Conservation (phyloP, 257 asterid species). For the Eustoma russellianum region DNA sequence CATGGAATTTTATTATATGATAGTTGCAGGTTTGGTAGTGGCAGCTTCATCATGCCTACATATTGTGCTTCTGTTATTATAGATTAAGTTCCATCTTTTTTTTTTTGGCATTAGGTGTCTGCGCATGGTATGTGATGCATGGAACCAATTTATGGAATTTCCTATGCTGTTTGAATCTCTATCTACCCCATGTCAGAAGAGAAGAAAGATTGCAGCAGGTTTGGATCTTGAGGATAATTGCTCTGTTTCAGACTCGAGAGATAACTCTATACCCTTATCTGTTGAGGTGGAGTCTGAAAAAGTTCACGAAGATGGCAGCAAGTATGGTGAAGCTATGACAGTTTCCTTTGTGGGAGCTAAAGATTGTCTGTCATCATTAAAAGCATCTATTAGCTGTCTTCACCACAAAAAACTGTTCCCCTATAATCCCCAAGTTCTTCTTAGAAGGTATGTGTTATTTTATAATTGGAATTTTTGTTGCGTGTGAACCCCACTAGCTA, state of each 20-base stretch:
- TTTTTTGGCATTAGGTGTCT: constrained; percentile 46
- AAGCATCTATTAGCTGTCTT: constrained; percentile 52
- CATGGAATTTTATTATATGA: neutral
- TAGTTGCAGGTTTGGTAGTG: neutral
- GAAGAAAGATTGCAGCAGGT: constrained; percentile 27
- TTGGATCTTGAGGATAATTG: constrained; percentile 10
- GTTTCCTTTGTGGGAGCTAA: constrained; percentile 44
- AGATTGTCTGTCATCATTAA: constrained; percentile 60
- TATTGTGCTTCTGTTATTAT: constrained; percentile 1
- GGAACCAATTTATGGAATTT: constrained; percentile 60
- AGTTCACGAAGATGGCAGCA: constrained; percentile 9
- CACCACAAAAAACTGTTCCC: constrained; percentile 71
- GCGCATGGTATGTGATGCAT: constrained; percentile 54
- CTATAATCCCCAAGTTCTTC: constrained; percentile 69
- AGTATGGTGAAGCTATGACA: constrained; percentile 12
- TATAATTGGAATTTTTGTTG: too few relatives aligned
- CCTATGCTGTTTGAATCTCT: constrained; percentile 25
- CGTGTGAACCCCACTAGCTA: too few relatives aligned
- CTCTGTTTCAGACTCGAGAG: constrained; percentile 10
- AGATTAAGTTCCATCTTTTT: constrained; percentile 1
- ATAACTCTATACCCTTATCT: constrained; percentile 14
- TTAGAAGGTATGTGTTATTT: constrained; percentile 42
- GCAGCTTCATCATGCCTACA: neutral
- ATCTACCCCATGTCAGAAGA: constrained; percentile 28
- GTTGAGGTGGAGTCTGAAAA: constrained; percentile 12